These are phyloP conservation scores for Leccinum pachyderme DNA, from an alignment of 1,284 basidiomycete genomes.

Conservation along the genomic window DNA sequence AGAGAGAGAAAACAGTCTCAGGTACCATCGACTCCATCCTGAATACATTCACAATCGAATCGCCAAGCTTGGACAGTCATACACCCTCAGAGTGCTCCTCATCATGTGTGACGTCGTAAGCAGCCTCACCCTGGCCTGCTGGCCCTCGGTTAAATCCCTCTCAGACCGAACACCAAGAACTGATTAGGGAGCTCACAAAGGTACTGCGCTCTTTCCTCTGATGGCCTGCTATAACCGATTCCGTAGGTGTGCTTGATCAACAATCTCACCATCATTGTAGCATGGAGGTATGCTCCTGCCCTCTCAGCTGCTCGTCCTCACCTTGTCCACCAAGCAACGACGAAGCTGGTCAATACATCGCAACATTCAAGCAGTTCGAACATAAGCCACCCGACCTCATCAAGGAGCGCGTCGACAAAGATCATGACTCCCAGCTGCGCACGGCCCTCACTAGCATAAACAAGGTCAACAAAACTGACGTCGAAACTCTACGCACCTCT, in stretches of 20 bases:
- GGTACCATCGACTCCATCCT: slow-evolving; percentile 95
- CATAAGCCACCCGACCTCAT: slow-evolving; percentile 92
- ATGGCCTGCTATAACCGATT: slow-evolving; percentile 6
- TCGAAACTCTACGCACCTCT: slow-evolving; percentile 88
- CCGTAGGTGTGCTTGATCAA: slow-evolving; percentile 82
- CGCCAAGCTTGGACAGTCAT: slow-evolving; percentile 78
- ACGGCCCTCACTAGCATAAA: slow-evolving; percentile 87
- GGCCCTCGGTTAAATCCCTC: background rate
- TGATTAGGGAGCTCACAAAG: slow-evolving; percentile 93
- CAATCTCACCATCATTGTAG: slow-evolving; percentile 87
- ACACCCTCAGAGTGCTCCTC: slow-evolving; percentile 85
- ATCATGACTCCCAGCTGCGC: slow-evolving; percentile 80
- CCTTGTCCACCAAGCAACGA: slow-evolving; percentile 57
- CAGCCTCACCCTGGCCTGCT: slow-evolving; percentile 5
- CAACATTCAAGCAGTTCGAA: slow-evolving; percentile 92
- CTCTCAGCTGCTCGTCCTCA: slow-evolving; percentile 1
- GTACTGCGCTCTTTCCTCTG: slow-evolving; percentile 32
- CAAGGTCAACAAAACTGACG: slow-evolving; percentile 97
- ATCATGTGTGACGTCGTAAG: slow-evolving; percentile 91
- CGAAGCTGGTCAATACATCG: slow-evolving; percentile 90
- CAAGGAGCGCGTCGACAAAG: slow-evolving; percentile 90
- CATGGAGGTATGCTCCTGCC: slow-evolving; percentile 69
- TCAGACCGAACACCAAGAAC: slow-evolving; percentile 86
- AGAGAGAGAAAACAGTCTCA: slow-evolving; percentile 58
- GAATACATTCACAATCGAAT: slow-evolving; percentile 95